Evolutionary conservation across 352 stramenopile genomes (phyloP), one percentile per base, ranked within the genome.

Genomic region (Globisporangium recalcitrans): DNA sequence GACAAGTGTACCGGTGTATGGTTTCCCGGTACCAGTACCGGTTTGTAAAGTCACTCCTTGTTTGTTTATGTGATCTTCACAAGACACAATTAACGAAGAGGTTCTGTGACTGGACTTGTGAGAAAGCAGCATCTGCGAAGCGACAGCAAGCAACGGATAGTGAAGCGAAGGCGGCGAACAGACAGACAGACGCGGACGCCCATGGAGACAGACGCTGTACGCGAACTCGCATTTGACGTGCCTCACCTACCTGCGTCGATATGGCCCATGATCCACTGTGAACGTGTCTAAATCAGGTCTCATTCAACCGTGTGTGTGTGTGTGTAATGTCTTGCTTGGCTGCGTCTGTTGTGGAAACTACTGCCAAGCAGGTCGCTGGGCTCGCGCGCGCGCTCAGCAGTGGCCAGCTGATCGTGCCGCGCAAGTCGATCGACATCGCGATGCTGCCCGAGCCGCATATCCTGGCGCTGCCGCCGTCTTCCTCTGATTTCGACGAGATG

Each of bases 341-440:
- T 27, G 21, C 31, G 13, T 16, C 26, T n/a, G 3, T n/a, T 44
- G 14, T n/a, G 36, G 19, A 5, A 44, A 44, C 36, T 44, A n/a
- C 36, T 19, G 14, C 26, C 34, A 11, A 26, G 2, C 26, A 36
- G 34, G 53, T n/a, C 34, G 26, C 34, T n/a, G 24, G 16, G 3
- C 34, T 51, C 26, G 53, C 53, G 7, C 11, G 36, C 10, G 53
- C 27, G 6, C 34, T n/a, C 14, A 46, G 46, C 46, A 38, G 44
- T 31, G 32, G n/a, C 31, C 24, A 26, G 2, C 53, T 48, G 22
- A 24, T 65, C 31, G 52, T 32, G 40, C 52, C 34, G 29, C 47
- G 60, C 38, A 65, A 61, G 52, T 65, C 60, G 38, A 65, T 65
- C 22, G 60, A 52, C 60, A 54, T 65, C 40, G 60, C 60, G 29